Base-by-base conservation (phyloP, 805 yeast genomes). In the Myxozyma sirexii region DNA sequence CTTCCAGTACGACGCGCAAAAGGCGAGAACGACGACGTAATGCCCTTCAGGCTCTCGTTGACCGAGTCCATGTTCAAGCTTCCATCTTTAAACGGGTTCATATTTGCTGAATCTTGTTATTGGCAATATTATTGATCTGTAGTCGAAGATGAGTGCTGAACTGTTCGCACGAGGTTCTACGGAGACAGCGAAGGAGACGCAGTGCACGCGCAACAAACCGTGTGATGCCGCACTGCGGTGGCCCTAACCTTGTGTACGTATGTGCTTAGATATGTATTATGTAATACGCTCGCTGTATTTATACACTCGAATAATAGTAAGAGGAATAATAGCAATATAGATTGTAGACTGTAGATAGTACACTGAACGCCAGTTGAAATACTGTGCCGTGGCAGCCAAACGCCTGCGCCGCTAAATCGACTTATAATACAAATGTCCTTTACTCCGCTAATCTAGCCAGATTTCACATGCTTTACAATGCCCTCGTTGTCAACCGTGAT, bases 1-100 rank as follows among this genome's bases (percentile, higher is more conserved):
- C 94, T 84, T 50, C 85, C 83, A 17, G 96, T 89, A 71, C 96
- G 83, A 74, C 86, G 88, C 43, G 96, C 96, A 62, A 87, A 77
- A 17, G 90, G 89, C 67, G 87, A 84, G 72, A 88, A 77, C 63
- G 77, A 74, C 35, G 77, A 67, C 46, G 75, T 69, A 19, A 76
- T 45, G 15, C 75, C 79, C 24, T 71, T 73, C 49, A 77, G 66
- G 15, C 76, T 71, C 64, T 77, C 75, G 67, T 74, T 75, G 66
- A 77, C 57, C 21, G 63, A 63, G 54, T 67, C 70, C 70, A 67
- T 65, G 46, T 56, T 66, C 53, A 63, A 41, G 41, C 39, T 39
- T 33, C 33, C 42, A 27, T 43, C 37, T 7, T 50, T 37, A 51
- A 61, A 63, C 12, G 62, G 60, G 37, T 63, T 62, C 64, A 63